phyloP scores from a whole-genome alignment of 352 stramenopile genomes.

The Globisporangium sylvaticum region DNA sequence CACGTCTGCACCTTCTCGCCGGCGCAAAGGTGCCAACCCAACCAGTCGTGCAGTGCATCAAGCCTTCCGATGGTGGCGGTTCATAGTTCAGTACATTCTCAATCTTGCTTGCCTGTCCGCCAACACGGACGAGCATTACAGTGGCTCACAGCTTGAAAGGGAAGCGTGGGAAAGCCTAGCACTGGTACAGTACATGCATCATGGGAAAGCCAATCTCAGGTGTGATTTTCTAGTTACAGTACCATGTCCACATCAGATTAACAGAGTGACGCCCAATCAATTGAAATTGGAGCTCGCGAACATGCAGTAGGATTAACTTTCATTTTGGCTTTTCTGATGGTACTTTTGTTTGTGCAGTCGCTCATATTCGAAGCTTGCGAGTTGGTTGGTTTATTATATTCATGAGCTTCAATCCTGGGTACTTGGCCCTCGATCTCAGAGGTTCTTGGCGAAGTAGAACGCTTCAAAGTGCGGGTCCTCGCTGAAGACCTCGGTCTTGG shows the following conservation, averaged over 20 bases:
- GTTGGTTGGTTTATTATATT: background rate
- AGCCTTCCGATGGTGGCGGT: background rate
- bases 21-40: background rate
- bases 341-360: background rate
- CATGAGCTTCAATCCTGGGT: background rate
- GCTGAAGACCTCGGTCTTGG: constrained; percentile 19
- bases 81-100: background rate
- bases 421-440: background rate
- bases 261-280: no score
- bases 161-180: background rate
- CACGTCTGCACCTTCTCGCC: background rate
- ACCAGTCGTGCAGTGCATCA: background rate
- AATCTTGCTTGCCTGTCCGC: background rate
- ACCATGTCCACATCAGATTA: background rate
- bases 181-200: no score
- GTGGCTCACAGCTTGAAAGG: background rate
- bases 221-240: background rate
- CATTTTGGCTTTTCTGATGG: background rate
- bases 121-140: background rate
- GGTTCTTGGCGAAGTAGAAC: constrained; percentile 27
- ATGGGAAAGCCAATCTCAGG: background rate
- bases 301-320: background rate
- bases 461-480: constrained; percentile 30
- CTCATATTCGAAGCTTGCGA: background rate
- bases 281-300: background rate